phyloP scores from a whole-genome alignment of 1,139 yeast genomes.

The Keqinozyma sinolaborantium region DNA sequence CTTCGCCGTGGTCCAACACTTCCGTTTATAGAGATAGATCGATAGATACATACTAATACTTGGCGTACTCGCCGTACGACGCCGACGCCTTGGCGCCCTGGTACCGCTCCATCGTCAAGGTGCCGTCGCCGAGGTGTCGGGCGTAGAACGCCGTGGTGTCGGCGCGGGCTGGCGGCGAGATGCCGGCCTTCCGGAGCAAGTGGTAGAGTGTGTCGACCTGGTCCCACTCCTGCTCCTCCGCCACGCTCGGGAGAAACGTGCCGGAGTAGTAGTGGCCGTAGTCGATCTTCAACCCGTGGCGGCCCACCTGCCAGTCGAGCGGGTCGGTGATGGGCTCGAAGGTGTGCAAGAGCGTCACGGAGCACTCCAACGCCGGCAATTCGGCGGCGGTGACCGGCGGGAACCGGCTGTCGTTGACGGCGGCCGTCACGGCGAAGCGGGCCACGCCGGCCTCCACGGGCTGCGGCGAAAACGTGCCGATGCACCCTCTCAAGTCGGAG shows the following conservation, averaged over 20 bases:
- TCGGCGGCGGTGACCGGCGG: conserved; percentile 59
- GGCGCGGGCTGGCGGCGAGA: conserved; percentile 13
- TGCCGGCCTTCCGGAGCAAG: conserved; percentile 69
- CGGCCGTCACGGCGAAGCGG: conserved; percentile 62
- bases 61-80: conserved; percentile 22
- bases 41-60: too few species aligned
- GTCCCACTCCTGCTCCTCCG: conserved; percentile 86
- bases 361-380: conserved; percentile 38
- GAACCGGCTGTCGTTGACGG: conserved; percentile 76
- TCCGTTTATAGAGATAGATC: conserved; percentile 14
- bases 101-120: conserved; percentile 34
- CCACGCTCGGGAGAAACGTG: conserved; percentile 88
- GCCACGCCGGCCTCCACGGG: conserved; percentile 54
- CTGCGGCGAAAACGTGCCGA: conserved; percentile 68
- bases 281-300: conserved; percentile 70
- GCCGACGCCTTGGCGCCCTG: conserved; percentile 34
- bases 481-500: conserved; percentile 75
- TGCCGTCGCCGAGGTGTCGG: conserved; percentile 29
- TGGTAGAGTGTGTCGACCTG: conserved; percentile 66
- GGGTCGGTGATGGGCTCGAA: conserved; percentile 51
- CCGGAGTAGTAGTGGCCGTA: conserved; percentile 54
- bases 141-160: conserved; percentile 22
- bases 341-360: conserved; percentile 64
- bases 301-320: conserved; percentile 77
- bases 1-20: conserved; percentile 34